Conservation (phyloP, 2,329 filamentous ascomycete genomes). For the Penicillium oxalicum region DNA sequence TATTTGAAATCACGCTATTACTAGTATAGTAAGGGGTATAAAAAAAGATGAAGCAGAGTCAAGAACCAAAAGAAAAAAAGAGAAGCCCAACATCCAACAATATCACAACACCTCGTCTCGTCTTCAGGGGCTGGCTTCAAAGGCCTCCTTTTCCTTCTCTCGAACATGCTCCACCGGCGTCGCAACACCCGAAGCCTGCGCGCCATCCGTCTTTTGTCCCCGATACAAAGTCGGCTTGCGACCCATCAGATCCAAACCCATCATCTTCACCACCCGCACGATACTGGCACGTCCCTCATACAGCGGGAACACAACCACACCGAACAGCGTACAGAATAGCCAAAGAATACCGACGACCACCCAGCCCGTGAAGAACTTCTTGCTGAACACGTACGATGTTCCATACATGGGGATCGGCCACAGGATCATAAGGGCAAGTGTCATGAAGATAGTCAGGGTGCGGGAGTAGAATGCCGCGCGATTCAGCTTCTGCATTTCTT, state of each 20-base stretch:
- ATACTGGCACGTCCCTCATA: slow-evolving; percentile 71
- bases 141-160: slow-evolving; percentile 20
- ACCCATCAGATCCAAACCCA: slow-evolving; percentile 55
- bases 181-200: slow-evolving; percentile 40
- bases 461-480: slow-evolving; percentile 52
- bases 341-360: slow-evolving; percentile 70
- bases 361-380: slow-evolving; percentile 79
- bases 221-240: slow-evolving; percentile 30
- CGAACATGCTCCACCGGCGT: slow-evolving; percentile 45
- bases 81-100: too few relatives aligned
- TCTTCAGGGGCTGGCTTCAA: neutral
- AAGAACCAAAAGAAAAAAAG: too few relatives aligned
- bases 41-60: neutral
- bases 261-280: slow-evolving; percentile 53
- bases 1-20: neutral
- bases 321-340: slow-evolving; percentile 66
- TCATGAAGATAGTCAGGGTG: slow-evolving; percentile 56
- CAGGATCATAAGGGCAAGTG: slow-evolving; percentile 66
- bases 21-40: slow-evolving; percentile 11
- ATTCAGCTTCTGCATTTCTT: slow-evolving; percentile 48
- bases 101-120: neutral
- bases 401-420: slow-evolving; percentile 95
- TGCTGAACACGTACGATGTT: slow-evolving; percentile 70
- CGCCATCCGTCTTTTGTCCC: slow-evolving; percentile 34
- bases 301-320: slow-evolving; percentile 74